A percentile compares a stretch with the other conserved stretches of the same genome.
phyloP scores from a whole-genome alignment of 106 monocot genomes.

The Dioscorea dumetorum region DNA sequence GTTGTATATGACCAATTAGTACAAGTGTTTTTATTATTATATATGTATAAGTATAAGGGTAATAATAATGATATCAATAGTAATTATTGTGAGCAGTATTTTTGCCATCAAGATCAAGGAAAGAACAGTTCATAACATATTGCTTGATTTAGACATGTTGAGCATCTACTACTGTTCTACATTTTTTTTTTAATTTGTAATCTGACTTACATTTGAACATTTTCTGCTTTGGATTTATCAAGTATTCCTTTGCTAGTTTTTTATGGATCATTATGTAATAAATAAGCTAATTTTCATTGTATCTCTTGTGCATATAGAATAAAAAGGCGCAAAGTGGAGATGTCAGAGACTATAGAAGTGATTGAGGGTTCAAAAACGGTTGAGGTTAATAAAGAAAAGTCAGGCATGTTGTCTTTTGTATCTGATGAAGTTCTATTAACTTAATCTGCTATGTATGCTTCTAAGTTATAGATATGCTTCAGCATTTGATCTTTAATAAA shows the following conservation, averaged over 20 bases:
- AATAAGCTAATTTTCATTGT: neutral
- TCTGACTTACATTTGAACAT: neutral
- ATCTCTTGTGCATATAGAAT: neutral
- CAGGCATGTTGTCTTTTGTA: conserved; percentile 1
- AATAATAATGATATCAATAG: no score
- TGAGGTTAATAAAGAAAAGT: conserved; percentile 7
- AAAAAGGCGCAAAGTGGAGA: conserved; percentile 21
- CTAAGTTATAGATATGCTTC: neutral
- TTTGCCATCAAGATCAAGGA: no score
- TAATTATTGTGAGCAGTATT: no score
- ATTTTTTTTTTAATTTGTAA: neutral
- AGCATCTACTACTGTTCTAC: neutral
- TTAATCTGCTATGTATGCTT: neutral
- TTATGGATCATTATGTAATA: neutral
- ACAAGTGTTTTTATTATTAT: no score
- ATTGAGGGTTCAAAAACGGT: neutral
- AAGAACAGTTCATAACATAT: neutral
- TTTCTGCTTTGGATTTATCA: neutral
- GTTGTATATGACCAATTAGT: no score
- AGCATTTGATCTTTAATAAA: neutral
- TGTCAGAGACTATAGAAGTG: conserved; percentile 2
- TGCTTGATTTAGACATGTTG: neutral
- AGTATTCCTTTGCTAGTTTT: neutral
- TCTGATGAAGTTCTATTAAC: neutral
- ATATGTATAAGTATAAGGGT: no score